Base-by-base conservation (phyloP, 2,329 filamentous ascomycete genomes). In the Coniosporium tulheliwenetii region DNA sequence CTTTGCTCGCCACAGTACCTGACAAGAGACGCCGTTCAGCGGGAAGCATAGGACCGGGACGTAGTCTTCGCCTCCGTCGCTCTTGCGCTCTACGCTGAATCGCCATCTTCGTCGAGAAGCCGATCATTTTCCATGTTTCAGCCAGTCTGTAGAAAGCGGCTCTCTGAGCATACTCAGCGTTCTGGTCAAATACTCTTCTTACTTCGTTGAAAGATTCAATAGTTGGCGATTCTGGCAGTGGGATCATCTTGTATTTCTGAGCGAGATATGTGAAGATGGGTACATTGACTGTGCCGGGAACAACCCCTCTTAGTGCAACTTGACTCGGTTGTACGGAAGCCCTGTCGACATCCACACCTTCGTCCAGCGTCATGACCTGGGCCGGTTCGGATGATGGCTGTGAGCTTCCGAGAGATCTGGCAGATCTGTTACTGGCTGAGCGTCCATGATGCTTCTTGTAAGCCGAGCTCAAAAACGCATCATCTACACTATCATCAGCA, bases 111-210 rank as follows among this genome's bases (percentile, higher is more conserved):
- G 66, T 63, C 41, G 64, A 13, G n/a, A 39, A 61, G 41, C 67
- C 69, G 30, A 76, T 54, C 15, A 78, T 65, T 41, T 65, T 67
- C 74, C 74, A 79, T 14, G 71, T 72, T 46, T 77, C 70, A 30
- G 75, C 70, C 37, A 73, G 57, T 41, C 67, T 63, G 47, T 68
- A 60, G 45, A 68, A 56, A 33, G 66, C 64, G 30, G 65, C 63
- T 42, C 62, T 57, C 45, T 73, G 63, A 19, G 71, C 71, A 46
- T 69, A 63, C 37, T 64, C 58, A 5, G 70, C 69, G 53, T 77
- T 78, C 30, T 66, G 62, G 40, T 69, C 62, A 39, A 76, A 67
- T 5, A 63, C 61, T 8, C 63, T 58, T 32, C 56, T 49, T 10
- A 63, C 31, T 5, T 56, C 51, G 5, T 53, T 19, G 39, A 55